A percentile compares a stretch with the other conserved stretches of the same genome.
These are phyloP conservation scores for Rhynchospora breviuscula DNA, from an alignment of 176 grass and related monocot species.

Conservation along the genomic window DNA sequence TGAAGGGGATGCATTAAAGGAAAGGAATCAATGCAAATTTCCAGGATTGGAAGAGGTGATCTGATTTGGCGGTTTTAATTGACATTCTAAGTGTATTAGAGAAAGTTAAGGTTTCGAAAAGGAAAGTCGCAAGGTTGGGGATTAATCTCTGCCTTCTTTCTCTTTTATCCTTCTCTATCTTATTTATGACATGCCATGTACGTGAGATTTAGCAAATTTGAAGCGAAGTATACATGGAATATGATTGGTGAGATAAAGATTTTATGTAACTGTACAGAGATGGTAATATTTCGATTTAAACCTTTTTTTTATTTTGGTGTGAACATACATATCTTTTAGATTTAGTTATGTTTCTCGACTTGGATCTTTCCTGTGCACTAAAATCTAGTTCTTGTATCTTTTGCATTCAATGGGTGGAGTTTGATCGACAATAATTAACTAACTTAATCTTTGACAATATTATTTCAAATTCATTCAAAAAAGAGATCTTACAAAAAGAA, in stretches of 20 bases:
- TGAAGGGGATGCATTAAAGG: not conserved
- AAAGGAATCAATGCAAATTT: constrained; percentile 26
- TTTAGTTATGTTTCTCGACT: no score
- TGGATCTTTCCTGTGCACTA: no score
- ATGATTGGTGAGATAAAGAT: not conserved
- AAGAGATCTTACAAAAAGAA: no score
- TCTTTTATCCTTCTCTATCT: constrained; percentile 13
- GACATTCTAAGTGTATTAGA: not conserved
- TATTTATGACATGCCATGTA: constrained; percentile 10
- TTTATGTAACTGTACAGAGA: not conserved
- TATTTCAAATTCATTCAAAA: no score
- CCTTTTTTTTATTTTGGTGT: no score
- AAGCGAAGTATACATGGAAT: constrained; percentile 15
- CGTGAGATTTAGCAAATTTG: constrained; percentile 16
- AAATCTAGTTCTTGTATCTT: no score
- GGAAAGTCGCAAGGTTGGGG: constrained; percentile 9
- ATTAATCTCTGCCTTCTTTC: constrained; percentile 22
- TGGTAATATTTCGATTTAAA: no score
- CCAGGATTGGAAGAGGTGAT: constrained; percentile 3
- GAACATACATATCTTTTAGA: no score
- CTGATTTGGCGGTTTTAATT: constrained; percentile 9
- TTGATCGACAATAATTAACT: no score
- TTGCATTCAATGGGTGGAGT: no score
- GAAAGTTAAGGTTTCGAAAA: constrained; percentile 16
- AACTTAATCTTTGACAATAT: no score